These are phyloP conservation scores for Endothia cerciana DNA, from an alignment of 2,329 filamentous ascomycete species.

Conservation along the genomic window DNA sequence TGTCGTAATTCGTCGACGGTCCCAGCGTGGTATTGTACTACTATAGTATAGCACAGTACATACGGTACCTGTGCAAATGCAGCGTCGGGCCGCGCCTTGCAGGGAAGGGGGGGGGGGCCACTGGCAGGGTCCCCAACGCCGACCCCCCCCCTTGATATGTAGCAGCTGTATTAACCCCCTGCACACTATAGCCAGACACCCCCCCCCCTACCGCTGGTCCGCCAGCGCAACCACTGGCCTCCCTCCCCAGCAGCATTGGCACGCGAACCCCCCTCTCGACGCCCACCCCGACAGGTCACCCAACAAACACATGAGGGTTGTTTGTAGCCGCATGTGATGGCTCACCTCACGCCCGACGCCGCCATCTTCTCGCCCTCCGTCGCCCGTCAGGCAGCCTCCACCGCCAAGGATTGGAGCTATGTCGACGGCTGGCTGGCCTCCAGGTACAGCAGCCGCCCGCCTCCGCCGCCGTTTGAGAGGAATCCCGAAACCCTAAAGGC, in stretches of 20 bases:
- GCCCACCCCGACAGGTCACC: neutral
- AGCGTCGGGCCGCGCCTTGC: neutral
- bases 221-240: neutral
- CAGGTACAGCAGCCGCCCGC: conserved; percentile 65
- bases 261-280: neutral
- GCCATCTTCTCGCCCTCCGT: conserved; percentile 71
- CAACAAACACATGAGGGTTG: neutral
- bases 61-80: neutral
- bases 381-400: conserved; percentile 75
- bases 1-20: conserved; percentile 6
- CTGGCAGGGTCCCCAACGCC: too few relatives aligned
- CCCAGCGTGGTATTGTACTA: neutral
- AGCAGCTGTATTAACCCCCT: neutral
- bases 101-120: too few relatives aligned
- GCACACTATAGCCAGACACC: too few relatives aligned
- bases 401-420: conserved; percentile 89
- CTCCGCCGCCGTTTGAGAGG: conserved; percentile 81
- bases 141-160: too few relatives aligned
- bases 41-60: neutral
- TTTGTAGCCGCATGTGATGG: conserved; percentile 36
- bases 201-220: too few relatives aligned
- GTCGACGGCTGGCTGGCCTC: conserved; percentile 81
- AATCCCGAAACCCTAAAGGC: conserved; percentile 81
- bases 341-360: conserved; percentile 44
- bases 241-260: neutral